phyloP scores from a whole-genome alignment of 2,329 filamentous ascomycete species.

The Aureobasidium sp. region DNA sequence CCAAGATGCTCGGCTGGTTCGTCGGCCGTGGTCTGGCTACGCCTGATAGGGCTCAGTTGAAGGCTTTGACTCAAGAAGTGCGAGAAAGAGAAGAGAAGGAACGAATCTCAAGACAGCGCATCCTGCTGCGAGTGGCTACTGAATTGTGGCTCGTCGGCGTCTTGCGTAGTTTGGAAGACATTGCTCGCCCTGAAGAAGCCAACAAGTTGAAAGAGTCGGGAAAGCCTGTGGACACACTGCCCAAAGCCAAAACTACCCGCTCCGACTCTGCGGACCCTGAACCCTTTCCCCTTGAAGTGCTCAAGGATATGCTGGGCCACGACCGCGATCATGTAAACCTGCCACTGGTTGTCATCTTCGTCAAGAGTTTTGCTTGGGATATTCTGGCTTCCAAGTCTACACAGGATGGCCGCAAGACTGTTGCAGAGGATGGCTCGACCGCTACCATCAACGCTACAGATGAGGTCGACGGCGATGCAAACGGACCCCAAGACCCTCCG shows the following conservation, averaged over 20 bases:
- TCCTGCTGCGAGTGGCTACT: constrained; percentile 81
- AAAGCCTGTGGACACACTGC: constrained; percentile 48
- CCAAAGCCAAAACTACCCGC: constrained; percentile 49
- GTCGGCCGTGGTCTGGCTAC: constrained; percentile 85
- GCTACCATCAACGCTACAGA: constrained; percentile 45
- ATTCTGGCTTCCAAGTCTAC: constrained; percentile 71
- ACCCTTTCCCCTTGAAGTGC: constrained; percentile 92
- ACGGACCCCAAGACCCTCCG: constrained; percentile 57
- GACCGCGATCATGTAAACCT: constrained; percentile 89
- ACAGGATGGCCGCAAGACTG: constrained; percentile 72
- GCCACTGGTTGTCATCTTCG: constrained; percentile 86
- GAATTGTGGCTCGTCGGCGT: constrained; percentile 94
- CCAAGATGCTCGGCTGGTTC: constrained; percentile 84
- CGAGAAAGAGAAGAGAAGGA: constrained; percentile 96
- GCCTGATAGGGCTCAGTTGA: constrained; percentile 78
- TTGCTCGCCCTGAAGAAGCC: constrained; percentile 58
- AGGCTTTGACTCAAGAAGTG: constrained; percentile 69
- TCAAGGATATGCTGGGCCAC: constrained; percentile 91
- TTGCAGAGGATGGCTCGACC: constrained; percentile 71
- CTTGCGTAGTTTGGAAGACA: constrained; percentile 70
- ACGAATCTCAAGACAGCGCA: constrained; percentile 74
- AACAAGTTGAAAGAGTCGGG: constrained; percentile 51
- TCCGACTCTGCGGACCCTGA: constrained; percentile 65
- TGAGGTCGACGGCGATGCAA: constrained; percentile 45
- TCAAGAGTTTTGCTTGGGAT: constrained; percentile 96